A percentile compares a stretch with the other conserved stretches of the same genome.
Evolutionary conservation across 2,329 filamentous ascomycete species (phyloP).

Genomic region (Cercospora sp.): DNA sequence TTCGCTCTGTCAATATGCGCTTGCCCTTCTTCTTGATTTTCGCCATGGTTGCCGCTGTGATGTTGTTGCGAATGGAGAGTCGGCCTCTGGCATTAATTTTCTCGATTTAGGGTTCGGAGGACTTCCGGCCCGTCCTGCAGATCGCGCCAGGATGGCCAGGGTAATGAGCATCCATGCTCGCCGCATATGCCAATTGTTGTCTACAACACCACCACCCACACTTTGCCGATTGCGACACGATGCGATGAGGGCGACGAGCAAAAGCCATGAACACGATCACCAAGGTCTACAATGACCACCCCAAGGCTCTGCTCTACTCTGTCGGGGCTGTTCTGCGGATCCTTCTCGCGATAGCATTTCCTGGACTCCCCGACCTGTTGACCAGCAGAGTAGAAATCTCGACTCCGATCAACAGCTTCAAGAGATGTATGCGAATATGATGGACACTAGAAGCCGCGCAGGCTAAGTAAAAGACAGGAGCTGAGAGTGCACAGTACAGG

Average conservation of each 20-base stretch:
- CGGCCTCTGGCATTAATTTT: neutral
- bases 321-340: conserved; percentile 77
- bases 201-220: neutral
- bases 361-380: conserved; percentile 77
- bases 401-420: conserved; percentile 96
- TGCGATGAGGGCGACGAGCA: conserved; percentile 12
- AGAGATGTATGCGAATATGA: conserved; percentile 67
- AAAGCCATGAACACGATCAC: conserved; percentile 28
- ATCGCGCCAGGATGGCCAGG: too few relatives aligned
- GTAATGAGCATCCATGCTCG: neutral
- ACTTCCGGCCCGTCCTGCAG: too few relatives aligned
- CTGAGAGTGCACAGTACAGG: conserved; percentile 68
- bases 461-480: conserved; percentile 29
- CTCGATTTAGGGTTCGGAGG: too few relatives aligned
- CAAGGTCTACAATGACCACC: conserved; percentile 37
- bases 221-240: conserved; percentile 13
- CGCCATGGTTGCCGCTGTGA: conserved; percentile 54
- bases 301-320: conserved; percentile 67
- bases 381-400: conserved; percentile 94
- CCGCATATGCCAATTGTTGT: neutral
- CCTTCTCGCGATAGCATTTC: conserved; percentile 76
- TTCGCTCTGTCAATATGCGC: neutral
- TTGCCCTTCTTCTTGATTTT: conserved; percentile 86
- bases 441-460: neutral
- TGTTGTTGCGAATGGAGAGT: neutral